Conservation (phyloP, 75 land plant genomes). For the Sequoiadendron giganteum region DNA sequence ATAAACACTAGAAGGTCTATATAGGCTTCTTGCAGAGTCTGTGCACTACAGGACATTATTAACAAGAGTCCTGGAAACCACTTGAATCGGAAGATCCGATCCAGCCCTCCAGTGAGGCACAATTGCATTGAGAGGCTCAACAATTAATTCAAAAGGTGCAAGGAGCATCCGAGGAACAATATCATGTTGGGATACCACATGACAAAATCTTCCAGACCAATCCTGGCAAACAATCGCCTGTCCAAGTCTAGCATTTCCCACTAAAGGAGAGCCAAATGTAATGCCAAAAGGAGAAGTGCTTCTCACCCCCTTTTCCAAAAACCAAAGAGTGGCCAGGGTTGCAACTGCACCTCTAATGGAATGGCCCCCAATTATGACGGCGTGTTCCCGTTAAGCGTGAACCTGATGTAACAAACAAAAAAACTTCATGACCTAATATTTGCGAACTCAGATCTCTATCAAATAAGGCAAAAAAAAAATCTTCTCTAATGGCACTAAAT, state of each 20-base stretch:
- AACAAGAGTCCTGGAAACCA: neutral
- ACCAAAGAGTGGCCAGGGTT: conserved; percentile 2
- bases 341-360: neutral
- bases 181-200: conserved; percentile 49
- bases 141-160: conserved; percentile 36
- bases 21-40: conserved; percentile 27
- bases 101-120: conserved; percentile 22
- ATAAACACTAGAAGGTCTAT: conserved; percentile 53
- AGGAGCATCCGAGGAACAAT: conserved; percentile 57
- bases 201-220: conserved; percentile 44
- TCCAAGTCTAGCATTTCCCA: conserved; percentile 43
- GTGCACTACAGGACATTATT: neutral
- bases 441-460: neutral
- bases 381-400: neutral
- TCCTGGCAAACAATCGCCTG: conserved; percentile 49
- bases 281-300: conserved; percentile 27
- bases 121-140: conserved; percentile 23
- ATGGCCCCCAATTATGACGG: neutral
- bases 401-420: neutral
- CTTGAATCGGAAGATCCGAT: neutral
- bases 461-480: neutral
- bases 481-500: too few species aligned
- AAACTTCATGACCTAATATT: neutral
- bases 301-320: neutral
- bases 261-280: conserved; percentile 67